Base-by-base conservation (phyloP, 257 asterid species). In the Fraxinus americana region DNA sequence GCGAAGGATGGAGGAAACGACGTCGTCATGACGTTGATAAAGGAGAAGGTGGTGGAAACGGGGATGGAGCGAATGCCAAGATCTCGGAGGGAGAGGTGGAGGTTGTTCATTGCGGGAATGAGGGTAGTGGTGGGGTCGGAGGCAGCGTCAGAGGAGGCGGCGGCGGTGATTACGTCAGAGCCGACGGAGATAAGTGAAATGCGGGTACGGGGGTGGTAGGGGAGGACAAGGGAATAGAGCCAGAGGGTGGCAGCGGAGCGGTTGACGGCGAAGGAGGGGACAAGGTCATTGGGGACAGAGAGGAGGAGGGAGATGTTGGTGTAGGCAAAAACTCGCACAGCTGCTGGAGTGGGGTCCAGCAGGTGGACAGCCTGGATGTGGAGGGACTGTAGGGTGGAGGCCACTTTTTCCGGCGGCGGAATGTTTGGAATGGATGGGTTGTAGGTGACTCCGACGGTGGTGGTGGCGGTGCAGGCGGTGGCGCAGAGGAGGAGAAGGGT, bases 1-100 rank as follows among this genome's bases (percentile, higher is more conserved):
- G 98, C 91, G 23, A 93, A 63, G 66, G 99, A 94, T 0, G 99
- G 99, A 12, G 97, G 99, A 71, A 92, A 94, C 77, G 92, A 75
- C 67, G 86, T 85, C 71, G 94, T 78, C 85, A 94, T 82, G 74
- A 89, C 82, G 78, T 83, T 82, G 83, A 86, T 77, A 90, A 89
- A 92, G 12, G 96, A 86, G 83, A 94, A 87, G 2, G 97, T 86
- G 67, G 99, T 91, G 74, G 97, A 91, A 13, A 94, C 92, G 0
- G 91, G 70, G 23, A 94, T 88, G 27, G 89, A 80, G 12, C 78
- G 89, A 72, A 94, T 87, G 5, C 97, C 97, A 32, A 92, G 83
- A 71, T 90, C 91, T 5, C 72, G 39, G 12, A 95, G 90, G 0
- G 98, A 82, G 73, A 39, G 75, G 34, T 81, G 94, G 41, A 95